Evolutionary conservation across 768 basidiomycete genomes (phyloP).

Genomic region (Boletus tylopilopsis): DNA sequence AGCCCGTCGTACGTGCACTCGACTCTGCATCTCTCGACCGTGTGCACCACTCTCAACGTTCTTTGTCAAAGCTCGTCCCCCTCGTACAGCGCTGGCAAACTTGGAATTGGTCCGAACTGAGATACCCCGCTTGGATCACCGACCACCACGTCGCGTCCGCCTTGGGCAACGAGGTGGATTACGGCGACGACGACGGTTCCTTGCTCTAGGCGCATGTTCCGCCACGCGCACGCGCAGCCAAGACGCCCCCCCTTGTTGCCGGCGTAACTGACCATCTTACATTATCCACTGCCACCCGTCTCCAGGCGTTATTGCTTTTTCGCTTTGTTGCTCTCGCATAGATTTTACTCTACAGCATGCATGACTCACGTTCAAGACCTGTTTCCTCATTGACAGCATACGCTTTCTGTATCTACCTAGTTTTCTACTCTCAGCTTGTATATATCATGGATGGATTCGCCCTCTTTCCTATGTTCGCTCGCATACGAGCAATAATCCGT

Average conservation of each 20-base stretch:
- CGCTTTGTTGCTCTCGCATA: conserved; percentile 21
- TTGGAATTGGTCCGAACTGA: conserved; percentile 34
- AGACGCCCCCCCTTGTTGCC: conserved; percentile 15
- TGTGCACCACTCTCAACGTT: conserved; percentile 23
- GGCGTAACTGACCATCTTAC: conserved; percentile 13
- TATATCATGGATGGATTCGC: conserved; percentile 21
- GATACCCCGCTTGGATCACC: conserved; percentile 25
- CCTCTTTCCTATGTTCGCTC: conserved; percentile 19
- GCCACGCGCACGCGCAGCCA: conserved; percentile 8
- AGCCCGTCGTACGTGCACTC: conserved; percentile 23
- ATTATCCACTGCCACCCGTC: conserved; percentile 2
- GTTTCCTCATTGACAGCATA: conserved; percentile 23
- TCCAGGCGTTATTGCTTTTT: conserved; percentile 14
- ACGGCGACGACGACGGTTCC: conserved; percentile 25
- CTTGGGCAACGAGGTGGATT: conserved; percentile 21
- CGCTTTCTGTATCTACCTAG: conserved; percentile 20
- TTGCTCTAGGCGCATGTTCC: conserved; percentile 4
- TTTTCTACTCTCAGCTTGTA: conserved; percentile 24
- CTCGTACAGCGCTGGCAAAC: conserved; percentile 30
- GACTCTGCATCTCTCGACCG: conserved; percentile 24
- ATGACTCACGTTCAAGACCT: too few species aligned
- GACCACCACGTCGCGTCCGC: not conserved
- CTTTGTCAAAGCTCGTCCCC: conserved; percentile 21
- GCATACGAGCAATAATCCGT: conserved; percentile 27
- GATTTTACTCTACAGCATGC: conserved; percentile 5